These are phyloP conservation scores for Penicilliopsis zonata DNA, from an alignment of 495 filamentous ascomycete genomes.

Conservation along the genomic window DNA sequence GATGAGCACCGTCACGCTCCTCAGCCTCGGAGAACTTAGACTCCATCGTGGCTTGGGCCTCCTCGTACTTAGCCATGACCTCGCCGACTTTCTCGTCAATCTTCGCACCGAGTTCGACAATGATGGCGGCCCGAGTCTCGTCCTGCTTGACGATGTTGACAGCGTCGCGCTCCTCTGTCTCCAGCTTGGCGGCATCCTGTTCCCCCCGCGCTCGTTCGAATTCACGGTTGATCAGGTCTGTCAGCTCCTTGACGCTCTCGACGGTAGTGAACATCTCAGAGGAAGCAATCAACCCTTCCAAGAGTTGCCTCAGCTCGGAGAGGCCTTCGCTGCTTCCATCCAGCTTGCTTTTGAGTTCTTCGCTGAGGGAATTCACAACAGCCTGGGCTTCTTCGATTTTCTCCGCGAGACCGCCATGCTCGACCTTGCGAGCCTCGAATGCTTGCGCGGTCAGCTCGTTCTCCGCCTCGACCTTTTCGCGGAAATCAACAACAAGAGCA, in stretches of 20 bases:
- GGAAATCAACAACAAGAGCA: slow-evolving; percentile 57
- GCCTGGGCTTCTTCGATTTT: slow-evolving; percentile 47
- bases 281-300: slow-evolving; percentile 49
- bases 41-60: slow-evolving; percentile 57
- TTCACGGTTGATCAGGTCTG: slow-evolving; percentile 65
- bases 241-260: slow-evolving; percentile 64
- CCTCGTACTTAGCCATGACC: slow-evolving; percentile 71
- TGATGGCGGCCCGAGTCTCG: slow-evolving; percentile 42
- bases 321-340: slow-evolving; percentile 44
- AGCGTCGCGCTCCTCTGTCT: slow-evolving; percentile 67
- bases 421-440: slow-evolving; percentile 63
- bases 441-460: slow-evolving; percentile 64
- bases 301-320: slow-evolving; percentile 42
- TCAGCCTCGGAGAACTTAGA: slow-evolving; percentile 57
- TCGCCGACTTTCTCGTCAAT: slow-evolving; percentile 70
- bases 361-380: slow-evolving; percentile 46
- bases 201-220: slow-evolving; percentile 66
- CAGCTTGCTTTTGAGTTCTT: slow-evolving; percentile 52
- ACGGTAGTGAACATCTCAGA: slow-evolving; percentile 45
- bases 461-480: slow-evolving; percentile 53
- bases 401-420: slow-evolving; percentile 45
- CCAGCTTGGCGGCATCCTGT: slow-evolving; percentile 55
- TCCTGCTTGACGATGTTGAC: slow-evolving; percentile 57
- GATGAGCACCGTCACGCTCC: slow-evolving; percentile 50
- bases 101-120: slow-evolving; percentile 47